Evolutionary conservation across 768 basidiomycete genomes (phyloP).

Genomic region (Mycena pura): DNA sequence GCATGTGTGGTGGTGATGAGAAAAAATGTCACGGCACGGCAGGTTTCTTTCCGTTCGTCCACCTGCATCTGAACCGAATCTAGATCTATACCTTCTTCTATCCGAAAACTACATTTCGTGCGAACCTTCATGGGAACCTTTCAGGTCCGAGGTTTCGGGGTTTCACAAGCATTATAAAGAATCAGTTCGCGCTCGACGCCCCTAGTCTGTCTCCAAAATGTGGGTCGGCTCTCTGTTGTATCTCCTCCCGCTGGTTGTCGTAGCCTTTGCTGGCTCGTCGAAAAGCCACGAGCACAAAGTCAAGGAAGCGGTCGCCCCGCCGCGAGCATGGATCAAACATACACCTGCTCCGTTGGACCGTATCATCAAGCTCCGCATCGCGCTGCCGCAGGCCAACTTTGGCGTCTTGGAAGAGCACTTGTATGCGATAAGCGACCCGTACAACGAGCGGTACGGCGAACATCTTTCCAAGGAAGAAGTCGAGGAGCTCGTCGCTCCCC

Average conservation of each 20-base stretch:
- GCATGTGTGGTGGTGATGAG: too few species aligned
- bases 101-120: too few species aligned
- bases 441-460: constrained; percentile 59
- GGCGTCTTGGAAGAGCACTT: constrained; percentile 57
- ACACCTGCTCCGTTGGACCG: constrained; percentile 54
- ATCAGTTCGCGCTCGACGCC: too few species aligned
- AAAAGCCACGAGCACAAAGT: constrained; percentile 19
- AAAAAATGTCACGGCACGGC: too few species aligned
- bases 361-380: constrained; percentile 59
- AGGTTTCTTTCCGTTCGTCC: too few species aligned
- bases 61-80: too few species aligned
- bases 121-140: too few species aligned
- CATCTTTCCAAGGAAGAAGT: constrained; percentile 67
- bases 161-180: too few species aligned
- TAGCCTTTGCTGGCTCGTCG: constrained; percentile 15
- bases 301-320: constrained; percentile 33
- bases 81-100: too few species aligned
- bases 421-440: constrained; percentile 65
- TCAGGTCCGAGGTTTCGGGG: too few species aligned
- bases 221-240: constrained; percentile 14
- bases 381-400: constrained; percentile 60
- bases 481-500: constrained; percentile 61
- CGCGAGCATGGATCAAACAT: constrained; percentile 58
- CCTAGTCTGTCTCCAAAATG: too few species aligned
- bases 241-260: constrained; percentile 10